These are phyloP conservation scores for Penicillium psychrofluorescens DNA, from an alignment of 495 filamentous ascomycete species.

Conservation along the genomic window DNA sequence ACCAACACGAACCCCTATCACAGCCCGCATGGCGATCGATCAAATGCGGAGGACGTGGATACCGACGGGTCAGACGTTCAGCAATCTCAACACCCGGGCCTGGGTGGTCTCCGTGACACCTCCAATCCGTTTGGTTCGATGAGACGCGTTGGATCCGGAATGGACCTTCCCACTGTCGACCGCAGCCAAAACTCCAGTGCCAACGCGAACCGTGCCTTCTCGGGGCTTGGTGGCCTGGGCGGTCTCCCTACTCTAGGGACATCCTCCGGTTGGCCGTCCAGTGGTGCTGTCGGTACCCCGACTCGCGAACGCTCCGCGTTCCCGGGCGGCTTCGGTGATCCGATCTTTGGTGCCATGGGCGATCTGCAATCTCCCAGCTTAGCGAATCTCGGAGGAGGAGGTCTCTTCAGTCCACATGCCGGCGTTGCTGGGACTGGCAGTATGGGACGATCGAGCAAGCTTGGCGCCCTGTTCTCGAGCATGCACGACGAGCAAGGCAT, in stretches of 20 bases:
- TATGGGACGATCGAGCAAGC: slow-evolving; percentile 68
- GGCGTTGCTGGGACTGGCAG: slow-evolving; percentile 43
- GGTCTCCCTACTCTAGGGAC: slow-evolving; percentile 53
- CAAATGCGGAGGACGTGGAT: slow-evolving; percentile 57
- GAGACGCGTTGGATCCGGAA: slow-evolving; percentile 42
- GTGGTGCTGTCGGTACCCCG: slow-evolving; percentile 60
- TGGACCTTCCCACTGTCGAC: slow-evolving; percentile 63
- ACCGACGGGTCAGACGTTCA: slow-evolving; percentile 52
- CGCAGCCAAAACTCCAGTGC: slow-evolving; percentile 85
- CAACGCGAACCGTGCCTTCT: slow-evolving; percentile 62
- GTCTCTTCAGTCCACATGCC: slow-evolving; percentile 43
- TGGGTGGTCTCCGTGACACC: slow-evolving; percentile 47
- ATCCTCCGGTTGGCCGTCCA: slow-evolving; percentile 55
- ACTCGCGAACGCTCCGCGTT: slow-evolving; percentile 63
- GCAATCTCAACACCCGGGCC: slow-evolving; percentile 47
- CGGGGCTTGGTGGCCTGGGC: slow-evolving; percentile 54
- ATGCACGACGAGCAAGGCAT: slow-evolving; percentile 66
- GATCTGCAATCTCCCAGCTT: slow-evolving; percentile 73
- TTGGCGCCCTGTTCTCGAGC: slow-evolving; percentile 82
- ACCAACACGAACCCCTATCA: slow-evolving; percentile 97
- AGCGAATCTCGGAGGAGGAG: slow-evolving; percentile 50
- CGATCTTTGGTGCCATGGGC: slow-evolving; percentile 61
- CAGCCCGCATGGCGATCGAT: slow-evolving; percentile 79
- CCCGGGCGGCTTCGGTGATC: slow-evolving; percentile 62
- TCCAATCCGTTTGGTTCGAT: slow-evolving; percentile 42